Conservation (phyloP, 371 early-diverging fungal genomes). For the Mucor velutinosus region DNA sequence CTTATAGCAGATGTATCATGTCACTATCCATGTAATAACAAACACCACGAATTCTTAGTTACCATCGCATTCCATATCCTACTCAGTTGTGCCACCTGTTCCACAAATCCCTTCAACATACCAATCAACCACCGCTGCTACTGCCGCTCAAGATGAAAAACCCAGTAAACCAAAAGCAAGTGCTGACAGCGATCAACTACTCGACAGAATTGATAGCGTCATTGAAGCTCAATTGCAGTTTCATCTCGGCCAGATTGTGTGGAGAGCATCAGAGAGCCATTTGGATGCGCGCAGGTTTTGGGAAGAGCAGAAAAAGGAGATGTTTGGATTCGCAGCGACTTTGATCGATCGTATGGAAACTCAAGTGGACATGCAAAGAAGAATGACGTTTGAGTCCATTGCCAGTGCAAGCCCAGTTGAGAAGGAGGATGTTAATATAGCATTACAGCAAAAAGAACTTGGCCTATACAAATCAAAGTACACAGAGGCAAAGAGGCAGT, state of each 20-base stretch:
- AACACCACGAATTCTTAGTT: not conserved
- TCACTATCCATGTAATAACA: not conserved
- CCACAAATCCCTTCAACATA: conserved; percentile 17
- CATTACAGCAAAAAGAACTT: conserved; percentile 16
- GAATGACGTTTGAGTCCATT: conserved; percentile 3
- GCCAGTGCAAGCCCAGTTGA: not conserved
- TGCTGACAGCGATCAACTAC: not conserved
- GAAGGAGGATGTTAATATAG: not conserved
- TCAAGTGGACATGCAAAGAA: conserved; percentile 9
- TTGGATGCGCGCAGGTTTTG: conserved; percentile 31
- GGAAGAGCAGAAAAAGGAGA: conserved; percentile 46
- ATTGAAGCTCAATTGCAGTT: conserved; percentile 33
- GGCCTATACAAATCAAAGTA: conserved; percentile 11
- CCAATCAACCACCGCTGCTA: not conserved
- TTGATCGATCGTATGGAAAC: conserved; percentile 24
- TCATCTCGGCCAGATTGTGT: conserved; percentile 35
- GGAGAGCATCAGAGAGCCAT: conserved; percentile 39
- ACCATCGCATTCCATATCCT: conserved; percentile 19
- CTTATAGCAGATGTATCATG: not conserved
- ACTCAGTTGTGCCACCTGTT: conserved; percentile 19
- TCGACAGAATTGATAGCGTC: conserved; percentile 27
- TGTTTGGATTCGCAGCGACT: conserved; percentile 28
- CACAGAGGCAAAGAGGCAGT: conserved; percentile 20
- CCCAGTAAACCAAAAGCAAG: not conserved
- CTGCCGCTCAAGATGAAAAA: not conserved